Evolutionary conservation across 257 asterid genomes (phyloP).

Genomic region (Nicotiana otophora): DNA sequence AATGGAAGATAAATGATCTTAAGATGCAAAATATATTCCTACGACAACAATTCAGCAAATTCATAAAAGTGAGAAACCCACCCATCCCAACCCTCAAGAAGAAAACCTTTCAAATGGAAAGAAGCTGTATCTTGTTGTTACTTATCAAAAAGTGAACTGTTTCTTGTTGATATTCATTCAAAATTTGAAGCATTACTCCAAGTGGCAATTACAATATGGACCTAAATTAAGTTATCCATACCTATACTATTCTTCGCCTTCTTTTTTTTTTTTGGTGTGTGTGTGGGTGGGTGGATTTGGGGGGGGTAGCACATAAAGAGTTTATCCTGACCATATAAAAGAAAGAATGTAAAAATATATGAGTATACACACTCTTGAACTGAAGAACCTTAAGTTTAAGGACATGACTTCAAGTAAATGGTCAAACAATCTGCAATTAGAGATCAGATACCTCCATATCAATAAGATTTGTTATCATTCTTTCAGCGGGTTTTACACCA

Average conservation of each 20-base stretch:
- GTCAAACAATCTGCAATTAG: neutral
- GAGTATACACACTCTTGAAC: neutral
- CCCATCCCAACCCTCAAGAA: neutral
- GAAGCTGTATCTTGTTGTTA: neutral
- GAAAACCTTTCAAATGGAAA: neutral
- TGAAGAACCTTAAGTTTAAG: neutral
- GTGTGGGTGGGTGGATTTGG: neutral
- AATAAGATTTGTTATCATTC: constrained; percentile 75
- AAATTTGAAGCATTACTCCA: neutral
- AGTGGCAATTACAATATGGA: neutral
- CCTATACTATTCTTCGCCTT: neutral
- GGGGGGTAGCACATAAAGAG: neutral
- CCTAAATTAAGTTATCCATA: neutral
- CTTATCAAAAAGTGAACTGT: neutral
- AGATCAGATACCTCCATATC: constrained; percentile 70
- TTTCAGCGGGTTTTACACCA: constrained; percentile 80
- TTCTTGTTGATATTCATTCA: neutral
- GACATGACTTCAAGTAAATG: neutral
- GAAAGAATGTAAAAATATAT: neutral
- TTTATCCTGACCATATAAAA: neutral
- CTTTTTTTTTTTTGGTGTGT: neutral
- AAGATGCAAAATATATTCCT: neutral
- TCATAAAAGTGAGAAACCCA: neutral
- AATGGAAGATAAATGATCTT: neutral
- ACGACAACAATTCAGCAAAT: neutral